phyloP scores from a whole-genome alignment of 2,329 filamentous ascomycete genomes.

The Iodosphaeria phyllophila region DNA sequence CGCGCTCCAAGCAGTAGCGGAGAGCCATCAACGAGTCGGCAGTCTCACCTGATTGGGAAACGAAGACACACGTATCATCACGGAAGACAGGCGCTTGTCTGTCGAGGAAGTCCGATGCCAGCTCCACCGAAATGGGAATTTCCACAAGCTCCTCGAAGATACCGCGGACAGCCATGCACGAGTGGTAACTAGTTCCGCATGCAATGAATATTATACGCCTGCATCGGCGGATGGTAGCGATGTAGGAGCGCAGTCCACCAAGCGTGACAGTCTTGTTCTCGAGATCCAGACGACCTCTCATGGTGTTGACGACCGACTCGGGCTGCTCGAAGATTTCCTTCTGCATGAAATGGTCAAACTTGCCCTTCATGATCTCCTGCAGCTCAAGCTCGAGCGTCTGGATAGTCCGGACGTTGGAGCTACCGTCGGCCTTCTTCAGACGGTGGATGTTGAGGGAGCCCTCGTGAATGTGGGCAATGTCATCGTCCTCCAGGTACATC shows the following conservation, averaged over 20 bases:
- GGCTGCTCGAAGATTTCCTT: constrained; percentile 99
- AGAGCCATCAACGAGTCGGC: constrained; percentile 95
- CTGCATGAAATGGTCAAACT: constrained; percentile 99
- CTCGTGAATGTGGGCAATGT: constrained; percentile 98
- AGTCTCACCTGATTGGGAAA: constrained; percentile 96
- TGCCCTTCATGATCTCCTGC: constrained; percentile 99
- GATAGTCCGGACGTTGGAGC: constrained; percentile 91
- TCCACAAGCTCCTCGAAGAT: constrained; percentile 96
- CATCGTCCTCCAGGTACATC: constrained; percentile 97
- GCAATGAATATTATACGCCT: constrained; percentile 97
- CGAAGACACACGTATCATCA: constrained; percentile 97
- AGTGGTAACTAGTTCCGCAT: constrained; percentile 96
- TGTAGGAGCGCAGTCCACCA: constrained; percentile 89
- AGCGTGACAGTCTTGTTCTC: constrained; percentile 91
- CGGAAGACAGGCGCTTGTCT: constrained; percentile 95
- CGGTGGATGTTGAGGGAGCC: constrained; percentile 98
- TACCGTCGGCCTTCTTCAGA: constrained; percentile 88
- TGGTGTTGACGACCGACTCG: constrained; percentile 97
- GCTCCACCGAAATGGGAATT: constrained; percentile 90
- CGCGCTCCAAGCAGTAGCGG: constrained; percentile 93
- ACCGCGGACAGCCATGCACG: constrained; percentile 97
- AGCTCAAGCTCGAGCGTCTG: constrained; percentile 98
- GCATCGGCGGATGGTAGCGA: constrained; percentile 89
- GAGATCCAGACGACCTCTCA: constrained; percentile 93
- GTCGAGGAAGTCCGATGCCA: constrained; percentile 96